Evolutionary conservation across 768 basidiomycete genomes (phyloP), one percentile per base, ranked within the genome.

Genomic region (Boletus tomentosulus): DNA sequence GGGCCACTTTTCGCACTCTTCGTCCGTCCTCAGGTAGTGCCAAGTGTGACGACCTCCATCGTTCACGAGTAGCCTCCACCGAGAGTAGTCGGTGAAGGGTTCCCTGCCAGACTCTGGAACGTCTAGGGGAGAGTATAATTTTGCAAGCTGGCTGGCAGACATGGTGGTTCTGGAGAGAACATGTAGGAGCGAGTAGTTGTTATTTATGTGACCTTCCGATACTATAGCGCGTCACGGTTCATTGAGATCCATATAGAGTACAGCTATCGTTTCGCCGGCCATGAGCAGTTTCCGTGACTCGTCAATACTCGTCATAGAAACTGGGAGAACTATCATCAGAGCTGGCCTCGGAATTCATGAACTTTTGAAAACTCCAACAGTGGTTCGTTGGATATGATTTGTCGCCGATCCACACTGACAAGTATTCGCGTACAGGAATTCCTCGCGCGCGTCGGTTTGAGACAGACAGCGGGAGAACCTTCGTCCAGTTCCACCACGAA

Each of bases 41-140:
- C 92, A 95, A 22, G 84, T 84, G 57, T 95, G 92, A 35, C 89
- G 75, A 25, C 92, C 92, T 19, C 84, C 83, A 50, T 91, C 88
- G 54, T 80, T 81, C 27, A 84, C 81, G 24, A 84, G 78, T 15
- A 95, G 71, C 50, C 89, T 78, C 92, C 92, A 95, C 38, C 82
- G 78, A 4, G 82, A 75, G 64, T 86, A 89, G 72, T 94, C 87
- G 0, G 92, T 93, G 59, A 89, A 89, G 0, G 86, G 80, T 47
- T 79, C 58, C 53, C 72, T 71, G 16, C 75, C 71, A 30, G 79
- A 77, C n/a, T 70, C 66, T 15, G 78, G 76, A 46, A 89, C 69
- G 39, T 81, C 64, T 41, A 87, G 66, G 10, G 78, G 78, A 27
- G 75, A 69, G 68, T 81, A 84, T 46, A 71, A 31, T 28, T 54